Base-by-base conservation (phyloP, 352 stramenopile species). In the Globisporangium megalacanthum region DNA sequence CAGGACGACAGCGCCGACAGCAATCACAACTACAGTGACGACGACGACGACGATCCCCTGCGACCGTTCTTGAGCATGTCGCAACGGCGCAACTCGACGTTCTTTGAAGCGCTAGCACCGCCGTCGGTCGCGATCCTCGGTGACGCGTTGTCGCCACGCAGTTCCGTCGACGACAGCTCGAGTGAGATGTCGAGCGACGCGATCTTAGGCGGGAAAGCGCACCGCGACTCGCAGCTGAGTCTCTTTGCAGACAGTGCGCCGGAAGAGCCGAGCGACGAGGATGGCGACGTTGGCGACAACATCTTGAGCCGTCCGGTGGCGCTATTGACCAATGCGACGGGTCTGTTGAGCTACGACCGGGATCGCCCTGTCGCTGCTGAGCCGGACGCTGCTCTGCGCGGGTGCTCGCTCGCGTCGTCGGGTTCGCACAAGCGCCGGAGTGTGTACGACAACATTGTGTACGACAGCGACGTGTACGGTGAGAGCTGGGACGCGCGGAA, bases 381-480 rank as follows among this genome's bases (percentile, higher is more conserved):
- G 14, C n/a, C 7, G n/a, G 44, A 35, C 1, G 20, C 13, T n/a
- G 44, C 25, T 20, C 56, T 45, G 62, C 70, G 42, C 45, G 60
- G 49, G 41, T 65, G 49, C 55, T 41, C 35, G 17, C 33, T 39
- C 46, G 64, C 25, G 54, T 73, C 48, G 55, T 56, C 20, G 25
- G 62, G 55, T 19, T 41, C 60, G 50, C 36, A 68, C 8, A 57
- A 72, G 50, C 73, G 66, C 29, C 48, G 66, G 4, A 61, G 64
- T 1, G 74, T 82, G 25, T 29, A 29, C 31, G 77, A 90, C 31
- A 87, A 86, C 44, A 78, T 91, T 42, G 81, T 91, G 45, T 89
- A 89, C 63, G 78, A 89, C 54, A 78, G 78, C 65, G 84, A 91
- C 51, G 65, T 91, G n/a, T 91, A 82, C 55, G 79, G 79, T 11